Percentiles rank a stretch among this genome's conserved stretches.
Conservation (phyloP, 2,329 filamentous ascomycete species). For the Ophiostoma pallidulum region DNA sequence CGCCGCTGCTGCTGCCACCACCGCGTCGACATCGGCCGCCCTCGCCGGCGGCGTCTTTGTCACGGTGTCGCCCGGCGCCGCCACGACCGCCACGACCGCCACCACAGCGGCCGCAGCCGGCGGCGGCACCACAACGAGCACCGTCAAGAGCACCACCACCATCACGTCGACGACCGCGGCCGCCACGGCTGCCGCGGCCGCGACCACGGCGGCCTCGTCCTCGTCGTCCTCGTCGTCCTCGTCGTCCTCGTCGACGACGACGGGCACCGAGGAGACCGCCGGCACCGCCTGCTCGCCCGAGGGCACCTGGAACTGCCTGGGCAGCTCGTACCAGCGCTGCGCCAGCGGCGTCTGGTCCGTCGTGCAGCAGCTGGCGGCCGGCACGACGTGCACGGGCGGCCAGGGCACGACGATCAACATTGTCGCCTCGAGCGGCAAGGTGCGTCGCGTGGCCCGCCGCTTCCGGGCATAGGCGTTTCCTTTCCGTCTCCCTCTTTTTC, state of each 20-base stretch:
- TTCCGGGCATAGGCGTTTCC: conserved; percentile 17
- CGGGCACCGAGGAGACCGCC: conserved; percentile 25
- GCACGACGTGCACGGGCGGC: conserved; percentile 37
- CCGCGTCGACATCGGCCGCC: conserved; percentile 18
- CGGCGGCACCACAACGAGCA: too few relatives aligned
- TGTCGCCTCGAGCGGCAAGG: conserved; percentile 18
- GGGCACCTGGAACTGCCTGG: conserved; percentile 42
- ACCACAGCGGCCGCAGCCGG: too few relatives aligned
- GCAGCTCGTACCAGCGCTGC: conserved; percentile 42
- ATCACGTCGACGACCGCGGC: background rate
- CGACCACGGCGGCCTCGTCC: background rate
- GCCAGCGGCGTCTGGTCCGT: conserved; percentile 38
- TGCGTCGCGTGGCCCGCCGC: conserved; percentile 16
- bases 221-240: conserved; percentile 12
- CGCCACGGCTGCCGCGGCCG: background rate
- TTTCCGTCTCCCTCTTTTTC: background rate
- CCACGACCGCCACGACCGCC: conserved; percentile 3
- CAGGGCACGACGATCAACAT: conserved; percentile 19
- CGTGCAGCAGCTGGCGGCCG: conserved; percentile 32
- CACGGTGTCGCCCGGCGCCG: conserved; percentile 19
- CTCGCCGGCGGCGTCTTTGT: conserved; percentile 33
- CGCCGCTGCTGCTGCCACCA: conserved; percentile 12
- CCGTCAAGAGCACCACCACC: too few relatives aligned
- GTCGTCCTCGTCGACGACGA: conserved; percentile 14
- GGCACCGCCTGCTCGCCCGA: conserved; percentile 38